Evolutionary conservation across 495 filamentous ascomycete species (phyloP).

Genomic region (Penicillium daleae): DNA sequence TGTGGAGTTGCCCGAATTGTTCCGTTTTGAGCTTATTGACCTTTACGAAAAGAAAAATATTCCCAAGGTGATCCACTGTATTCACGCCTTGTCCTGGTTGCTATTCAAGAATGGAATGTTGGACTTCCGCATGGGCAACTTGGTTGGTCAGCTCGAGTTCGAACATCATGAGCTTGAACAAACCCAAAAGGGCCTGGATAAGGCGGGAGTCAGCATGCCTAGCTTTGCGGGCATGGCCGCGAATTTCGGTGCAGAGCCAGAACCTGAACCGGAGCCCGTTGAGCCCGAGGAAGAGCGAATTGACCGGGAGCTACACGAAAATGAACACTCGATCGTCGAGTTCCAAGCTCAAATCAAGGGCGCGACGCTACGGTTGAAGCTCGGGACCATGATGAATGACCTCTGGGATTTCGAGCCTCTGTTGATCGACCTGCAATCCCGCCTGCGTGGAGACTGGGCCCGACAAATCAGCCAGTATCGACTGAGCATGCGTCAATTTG

Average conservation of each 20-base stretch:
- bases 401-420: conserved; percentile 88
- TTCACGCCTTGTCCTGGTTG: conserved; percentile 95
- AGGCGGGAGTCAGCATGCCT: conserved; percentile 91
- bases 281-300: conserved; percentile 92
- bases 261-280: conserved; percentile 68
- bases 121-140: conserved; percentile 95
- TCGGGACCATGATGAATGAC: conserved; percentile 82
- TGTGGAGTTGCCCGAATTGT: conserved; percentile 95
- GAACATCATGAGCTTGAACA: conserved; percentile 97
- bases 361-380: conserved; percentile 72
- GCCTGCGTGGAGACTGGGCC: conserved; percentile 77
- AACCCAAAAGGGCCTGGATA: conserved; percentile 95
- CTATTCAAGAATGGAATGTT: conserved; percentile 93
- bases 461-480: conserved; percentile 79
- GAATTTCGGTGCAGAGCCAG: conserved; percentile 84
- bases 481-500: conserved; percentile 77
- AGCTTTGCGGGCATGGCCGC: conserved; percentile 97
- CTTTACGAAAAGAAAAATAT: conserved; percentile 99
- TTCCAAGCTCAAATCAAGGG: conserved; percentile 89
- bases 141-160: conserved; percentile 96
- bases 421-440: conserved; percentile 80
- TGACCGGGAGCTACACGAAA: conserved; percentile 78
- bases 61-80: conserved; percentile 98
- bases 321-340: conserved; percentile 70
- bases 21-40: conserved; percentile 96